Percentiles rank a stretch among this genome's conserved stretches.
phyloP scores from a whole-genome alignment of 106 monocot genomes.

The Dendrobium officinale region DNA sequence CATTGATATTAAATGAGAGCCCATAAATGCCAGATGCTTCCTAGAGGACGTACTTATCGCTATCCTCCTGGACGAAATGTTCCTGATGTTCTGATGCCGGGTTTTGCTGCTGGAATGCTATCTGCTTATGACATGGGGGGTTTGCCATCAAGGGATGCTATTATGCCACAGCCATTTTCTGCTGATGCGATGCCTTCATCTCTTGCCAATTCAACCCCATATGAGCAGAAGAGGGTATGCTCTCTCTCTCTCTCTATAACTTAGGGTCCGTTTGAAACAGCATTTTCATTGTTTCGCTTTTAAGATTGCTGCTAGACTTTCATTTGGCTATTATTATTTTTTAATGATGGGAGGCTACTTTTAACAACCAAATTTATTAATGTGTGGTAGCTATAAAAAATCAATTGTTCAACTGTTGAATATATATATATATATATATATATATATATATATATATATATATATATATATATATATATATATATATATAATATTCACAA shows the following conservation, averaged over 20 bases:
- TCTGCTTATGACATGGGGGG: conserved; percentile 38
- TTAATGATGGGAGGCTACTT: too few species aligned
- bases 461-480: too few species aligned
- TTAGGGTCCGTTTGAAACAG: not conserved
- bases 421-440: too few species aligned
- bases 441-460: too few species aligned
- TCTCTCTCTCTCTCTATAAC: not conserved
- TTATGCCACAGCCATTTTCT: conserved; percentile 21
- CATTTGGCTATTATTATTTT: too few species aligned
- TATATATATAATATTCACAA: too few species aligned
- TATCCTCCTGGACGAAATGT: conserved; percentile 48
- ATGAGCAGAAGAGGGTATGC: conserved; percentile 39
- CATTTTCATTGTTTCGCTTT: too few species aligned
- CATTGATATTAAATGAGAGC: not conserved
- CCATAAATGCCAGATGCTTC: conserved; percentile 26
- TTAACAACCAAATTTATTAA: too few species aligned
- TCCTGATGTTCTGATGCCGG: conserved; percentile 24
- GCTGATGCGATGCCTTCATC: conserved; percentile 31
- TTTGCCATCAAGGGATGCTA: conserved; percentile 10
- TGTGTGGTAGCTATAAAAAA: too few species aligned
- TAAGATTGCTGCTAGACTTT: too few species aligned
- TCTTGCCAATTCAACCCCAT: conserved; percentile 38
- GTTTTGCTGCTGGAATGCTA: conserved; percentile 19
- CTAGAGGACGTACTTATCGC: conserved; percentile 47
- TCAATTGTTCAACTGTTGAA: too few species aligned